phyloP scores from a whole-genome alignment of 805 yeast genomes.

The Candida montana region DNA sequence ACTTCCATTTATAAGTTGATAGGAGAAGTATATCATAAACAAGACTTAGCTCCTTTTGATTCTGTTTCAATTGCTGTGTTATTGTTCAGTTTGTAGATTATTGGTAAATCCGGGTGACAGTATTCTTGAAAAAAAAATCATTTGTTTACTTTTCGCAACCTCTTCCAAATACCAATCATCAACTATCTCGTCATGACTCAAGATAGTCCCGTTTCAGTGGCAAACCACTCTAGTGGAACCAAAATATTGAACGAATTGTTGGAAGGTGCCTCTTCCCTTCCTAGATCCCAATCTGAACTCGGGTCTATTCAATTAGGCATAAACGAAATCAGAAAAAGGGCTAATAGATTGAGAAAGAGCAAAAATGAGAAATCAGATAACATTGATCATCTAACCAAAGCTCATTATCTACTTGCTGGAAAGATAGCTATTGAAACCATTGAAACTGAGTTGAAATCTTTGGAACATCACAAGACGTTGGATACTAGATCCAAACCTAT shows the following conservation, averaged over 20 bases:
- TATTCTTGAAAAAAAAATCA: not conserved
- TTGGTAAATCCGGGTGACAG: slow-evolving; percentile 7
- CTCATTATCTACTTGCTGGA: slow-evolving; percentile 84
- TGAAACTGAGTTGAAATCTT: slow-evolving; percentile 46
- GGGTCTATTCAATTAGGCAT: slow-evolving; percentile 81
- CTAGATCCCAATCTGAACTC: slow-evolving; percentile 56
- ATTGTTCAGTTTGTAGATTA: too few relatives aligned
- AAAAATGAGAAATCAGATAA: slow-evolving; percentile 30
- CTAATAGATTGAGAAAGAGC: slow-evolving; percentile 50
- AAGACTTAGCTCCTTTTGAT: too few relatives aligned
- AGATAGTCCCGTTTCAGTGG: not conserved
- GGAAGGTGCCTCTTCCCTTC: slow-evolving; percentile 73
- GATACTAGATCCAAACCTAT: slow-evolving; percentile 25
- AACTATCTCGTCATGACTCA: slow-evolving; percentile 2
- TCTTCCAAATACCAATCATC: too few relatives aligned
- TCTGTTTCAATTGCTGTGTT: too few relatives aligned
- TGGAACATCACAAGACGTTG: slow-evolving; percentile 27
- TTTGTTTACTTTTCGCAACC: slow-evolving; percentile 6
- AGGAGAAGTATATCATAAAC: too few relatives aligned
- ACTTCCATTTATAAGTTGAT: too few relatives aligned
- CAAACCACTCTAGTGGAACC: slow-evolving; percentile 15
- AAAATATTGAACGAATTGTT: slow-evolving; percentile 59
- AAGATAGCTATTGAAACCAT: slow-evolving; percentile 87
- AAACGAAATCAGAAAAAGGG: slow-evolving; percentile 68
- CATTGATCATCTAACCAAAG: slow-evolving; percentile 49